These are phyloP conservation scores for Sonneratia caseolaris DNA, from an alignment of 345 rosid genomes.

Conservation along the genomic window DNA sequence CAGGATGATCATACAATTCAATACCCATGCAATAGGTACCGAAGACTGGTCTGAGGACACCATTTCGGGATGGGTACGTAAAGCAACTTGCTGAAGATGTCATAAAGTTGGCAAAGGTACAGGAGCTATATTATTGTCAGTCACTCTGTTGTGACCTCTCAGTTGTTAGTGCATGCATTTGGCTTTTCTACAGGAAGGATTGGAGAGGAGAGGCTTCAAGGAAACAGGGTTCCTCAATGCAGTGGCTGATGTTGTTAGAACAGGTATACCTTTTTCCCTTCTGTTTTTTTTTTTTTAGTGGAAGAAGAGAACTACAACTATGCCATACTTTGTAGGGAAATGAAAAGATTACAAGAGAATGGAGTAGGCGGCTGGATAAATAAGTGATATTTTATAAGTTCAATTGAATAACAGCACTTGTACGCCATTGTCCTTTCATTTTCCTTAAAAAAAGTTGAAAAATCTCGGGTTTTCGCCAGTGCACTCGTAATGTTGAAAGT, in stretches of 20 bases:
- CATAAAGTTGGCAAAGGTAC: constrained; percentile 71
- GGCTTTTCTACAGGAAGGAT: constrained; percentile 55
- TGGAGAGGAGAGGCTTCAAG: constrained; percentile 91
- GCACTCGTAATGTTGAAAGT: not conserved
- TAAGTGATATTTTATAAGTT: not conserved
- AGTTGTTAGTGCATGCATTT: not conserved
- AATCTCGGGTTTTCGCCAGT: not conserved
- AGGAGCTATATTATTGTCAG: not conserved
- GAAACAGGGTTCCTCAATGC: constrained; percentile 82
- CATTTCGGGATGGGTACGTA: constrained; percentile 75
- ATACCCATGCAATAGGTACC: constrained; percentile 53
- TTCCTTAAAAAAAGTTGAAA: not conserved
- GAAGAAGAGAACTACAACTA: not conserved
- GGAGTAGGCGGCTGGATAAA: not conserved
- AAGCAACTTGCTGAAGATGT: constrained; percentile 81
- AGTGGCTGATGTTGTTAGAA: constrained; percentile 71
- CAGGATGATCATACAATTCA: constrained; percentile 8
- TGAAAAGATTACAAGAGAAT: not conserved
- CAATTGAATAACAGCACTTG: not conserved
- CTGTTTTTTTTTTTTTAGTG: not conserved
- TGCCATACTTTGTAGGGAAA: not conserved
- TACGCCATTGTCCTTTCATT: not conserved
- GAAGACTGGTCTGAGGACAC: constrained; percentile 70
- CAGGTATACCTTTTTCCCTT: constrained; percentile 38
- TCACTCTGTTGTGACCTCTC: not conserved